Evolutionary conservation across 768 basidiomycete species (phyloP), one percentile per base, ranked within the genome.

Genomic region (Tricholoma furcatifolium): DNA sequence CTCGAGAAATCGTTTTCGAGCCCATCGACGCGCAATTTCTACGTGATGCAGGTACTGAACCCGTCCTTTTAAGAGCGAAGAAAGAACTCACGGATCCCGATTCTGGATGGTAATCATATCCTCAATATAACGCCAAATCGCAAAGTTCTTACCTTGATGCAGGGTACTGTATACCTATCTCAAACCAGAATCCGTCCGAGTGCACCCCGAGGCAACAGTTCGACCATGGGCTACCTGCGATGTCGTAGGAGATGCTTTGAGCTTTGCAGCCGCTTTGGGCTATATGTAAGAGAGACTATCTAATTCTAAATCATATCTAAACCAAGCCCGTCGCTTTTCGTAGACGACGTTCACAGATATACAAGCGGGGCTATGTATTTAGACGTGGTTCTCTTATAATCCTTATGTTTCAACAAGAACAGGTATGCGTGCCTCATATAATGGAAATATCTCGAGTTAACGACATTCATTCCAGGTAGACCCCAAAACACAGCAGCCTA

Each of bases 171-270:
- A 85, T 65, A 88, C 90, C 20, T 89, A 87, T 65, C 72, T 91
- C 51, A 91, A 90, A 65, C 90, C 91, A 46, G 91, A 93, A 66
- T 85, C 87, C n/a, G 83, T 83, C 10, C 81, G 90, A 41, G 84
- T 86, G 14, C 87, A 92, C 60, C 90, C 91, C 9, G 89, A 92
- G 64, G 89, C 90, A 1, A 93, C 91, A 3, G 91, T 93, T 43
- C 79, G 91, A 44, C 88, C 91, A 9, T 92, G 91, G 85, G 85
- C 88, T 12, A 86, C 82, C 30, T 87, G 84, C 55, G 81, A 89
- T 61, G 85, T 93, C 18, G 75, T 82, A 21, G 91, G 91, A 1
- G 88, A 93, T 65, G 88, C 88, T 10, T 68, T 90, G 30, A 84
- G 84, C 62, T 91, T 92, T 65, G 88, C 89, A 12, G 86, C 83